Conservation (phyloP, 345 rosid genomes). For the Populus simonii region DNA sequence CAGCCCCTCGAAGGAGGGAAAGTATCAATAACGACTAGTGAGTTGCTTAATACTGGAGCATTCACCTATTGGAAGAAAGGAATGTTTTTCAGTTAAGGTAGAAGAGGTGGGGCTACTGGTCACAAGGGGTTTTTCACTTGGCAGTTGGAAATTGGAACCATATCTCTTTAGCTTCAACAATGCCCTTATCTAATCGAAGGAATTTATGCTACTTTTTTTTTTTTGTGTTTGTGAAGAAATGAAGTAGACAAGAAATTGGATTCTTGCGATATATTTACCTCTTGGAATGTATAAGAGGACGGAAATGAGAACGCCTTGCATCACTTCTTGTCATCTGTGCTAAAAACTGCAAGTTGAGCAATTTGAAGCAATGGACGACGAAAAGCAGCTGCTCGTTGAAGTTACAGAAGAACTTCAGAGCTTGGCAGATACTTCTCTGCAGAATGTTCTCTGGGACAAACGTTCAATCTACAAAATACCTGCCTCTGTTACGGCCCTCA, state of each 20-base stretch:
- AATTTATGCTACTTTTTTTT: background rate
- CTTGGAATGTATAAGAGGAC: background rate
- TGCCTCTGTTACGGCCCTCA: constrained; percentile 25
- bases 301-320: background rate
- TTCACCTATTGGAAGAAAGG: background rate
- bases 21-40: background rate
- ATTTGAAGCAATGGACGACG: background rate
- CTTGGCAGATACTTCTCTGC: constrained; percentile 15
- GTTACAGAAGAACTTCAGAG: constrained; percentile 11
- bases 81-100: background rate
- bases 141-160: background rate
- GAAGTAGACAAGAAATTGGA: background rate
- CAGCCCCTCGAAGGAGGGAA: background rate
- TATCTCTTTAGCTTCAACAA: background rate
- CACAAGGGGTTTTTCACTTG: background rate
- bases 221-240: background rate
- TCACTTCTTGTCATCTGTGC: background rate
- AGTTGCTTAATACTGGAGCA: background rate
- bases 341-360: background rate
- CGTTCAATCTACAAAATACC: constrained; percentile 44
- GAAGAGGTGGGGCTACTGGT: too few relatives aligned
- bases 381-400: constrained; percentile 10
- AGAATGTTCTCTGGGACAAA: constrained; percentile 24
- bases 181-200: background rate
- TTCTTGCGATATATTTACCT: background rate